Conservation (phyloP, 306 rosid genomes). For the Lathyrus tuberosus region DNA sequence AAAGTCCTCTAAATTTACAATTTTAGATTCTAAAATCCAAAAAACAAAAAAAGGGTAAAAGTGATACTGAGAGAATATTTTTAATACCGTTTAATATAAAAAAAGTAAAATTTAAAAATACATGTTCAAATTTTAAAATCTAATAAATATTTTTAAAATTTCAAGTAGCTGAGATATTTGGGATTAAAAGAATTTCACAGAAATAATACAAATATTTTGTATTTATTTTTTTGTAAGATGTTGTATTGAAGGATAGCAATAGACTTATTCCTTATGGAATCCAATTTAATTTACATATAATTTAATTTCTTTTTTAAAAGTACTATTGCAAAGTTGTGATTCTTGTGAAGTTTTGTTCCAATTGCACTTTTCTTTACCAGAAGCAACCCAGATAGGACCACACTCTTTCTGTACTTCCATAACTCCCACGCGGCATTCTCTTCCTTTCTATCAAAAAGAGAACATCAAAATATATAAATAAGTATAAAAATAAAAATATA, state of each 20-base stretch:
- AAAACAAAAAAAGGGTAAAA: no score
- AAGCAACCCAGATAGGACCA: constrained; percentile 25
- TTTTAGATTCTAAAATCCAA: no score
- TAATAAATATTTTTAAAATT: no score
- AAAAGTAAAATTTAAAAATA: no score
- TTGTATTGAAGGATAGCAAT: neutral
- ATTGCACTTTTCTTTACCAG: neutral
- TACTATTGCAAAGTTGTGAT: neutral
- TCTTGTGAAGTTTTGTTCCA: constrained; percentile 1
- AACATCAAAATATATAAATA: neutral
- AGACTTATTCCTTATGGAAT: neutral
- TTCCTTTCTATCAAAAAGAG: neutral
- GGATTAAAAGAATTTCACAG: no score
- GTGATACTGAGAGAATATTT: no score
- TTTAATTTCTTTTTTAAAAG: neutral
- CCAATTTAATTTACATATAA: neutral
- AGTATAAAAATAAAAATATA: neutral
- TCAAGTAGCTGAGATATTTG: no score
- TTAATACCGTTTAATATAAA: no score
- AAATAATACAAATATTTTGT: no score
- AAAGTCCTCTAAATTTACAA: no score
- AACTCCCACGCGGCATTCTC: neutral
- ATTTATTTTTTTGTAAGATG: no score
- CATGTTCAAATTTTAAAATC: no score
- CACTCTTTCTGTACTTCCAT: constrained; percentile 1